These are phyloP conservation scores for Syzygium malaccense DNA, from an alignment of 441 rosid species.

Conservation along the genomic window DNA sequence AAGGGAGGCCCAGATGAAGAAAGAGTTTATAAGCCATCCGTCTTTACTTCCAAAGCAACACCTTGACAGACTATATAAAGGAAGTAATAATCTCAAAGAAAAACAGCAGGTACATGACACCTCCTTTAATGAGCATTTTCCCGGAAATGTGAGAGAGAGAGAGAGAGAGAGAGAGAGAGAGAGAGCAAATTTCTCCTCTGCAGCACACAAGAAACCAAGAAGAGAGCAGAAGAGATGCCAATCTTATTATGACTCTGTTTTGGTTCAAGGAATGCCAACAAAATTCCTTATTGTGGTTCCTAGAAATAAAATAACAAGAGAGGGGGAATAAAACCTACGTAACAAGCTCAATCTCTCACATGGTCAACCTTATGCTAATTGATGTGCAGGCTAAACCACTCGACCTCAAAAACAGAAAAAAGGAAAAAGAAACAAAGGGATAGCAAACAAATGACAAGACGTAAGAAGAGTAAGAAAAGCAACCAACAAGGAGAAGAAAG, in stretches of 20 bases:
- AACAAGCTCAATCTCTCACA: neutral
- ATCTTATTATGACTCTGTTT: neutral
- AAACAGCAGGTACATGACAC: neutral
- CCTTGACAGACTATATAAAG: neutral
- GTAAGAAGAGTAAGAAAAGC: neutral
- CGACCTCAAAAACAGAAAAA: neutral
- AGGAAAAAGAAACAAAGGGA: neutral
- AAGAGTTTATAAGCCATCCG: neutral
- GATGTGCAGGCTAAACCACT: neutral
- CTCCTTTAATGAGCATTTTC: neutral
- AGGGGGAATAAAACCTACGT: neutral
- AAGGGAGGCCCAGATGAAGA: neutral
- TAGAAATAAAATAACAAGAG: neutral
- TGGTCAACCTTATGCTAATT: neutral
- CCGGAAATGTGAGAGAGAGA: neutral
- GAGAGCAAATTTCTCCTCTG: neutral
- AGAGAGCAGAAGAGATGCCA: neutral
- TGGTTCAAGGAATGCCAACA: neutral
- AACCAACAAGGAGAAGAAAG: neutral
- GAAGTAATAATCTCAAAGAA: neutral
- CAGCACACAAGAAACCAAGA: neutral
- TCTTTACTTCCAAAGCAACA: neutral
- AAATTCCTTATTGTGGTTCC: neutral
- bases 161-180: neutral
- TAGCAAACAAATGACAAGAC: neutral